Percentiles rank a stretch among this genome's conserved stretches.
Evolutionary conservation across 1,139 yeast species (phyloP).

Genomic region (Sugiyamaella xylanicola): DNA sequence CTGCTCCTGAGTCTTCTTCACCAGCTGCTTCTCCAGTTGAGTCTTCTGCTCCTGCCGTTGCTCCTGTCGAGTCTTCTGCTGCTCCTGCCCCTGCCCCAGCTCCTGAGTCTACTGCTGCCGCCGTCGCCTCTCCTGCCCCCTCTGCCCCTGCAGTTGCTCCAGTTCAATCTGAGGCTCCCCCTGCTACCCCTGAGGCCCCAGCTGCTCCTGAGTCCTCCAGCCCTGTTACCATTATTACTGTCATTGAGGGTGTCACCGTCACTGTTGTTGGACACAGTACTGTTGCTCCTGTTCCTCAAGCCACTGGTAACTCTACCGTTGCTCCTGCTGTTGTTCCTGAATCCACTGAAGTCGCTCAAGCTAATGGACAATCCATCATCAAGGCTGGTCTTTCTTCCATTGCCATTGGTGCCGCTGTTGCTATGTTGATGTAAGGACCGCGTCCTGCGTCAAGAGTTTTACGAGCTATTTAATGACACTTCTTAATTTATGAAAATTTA

Average conservation of each 20-base stretch:
- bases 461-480: background rate
- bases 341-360: slow-evolving; percentile 28
- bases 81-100: slow-evolving; percentile 24
- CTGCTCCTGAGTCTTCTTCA: slow-evolving; percentile 28
- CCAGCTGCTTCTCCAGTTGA: slow-evolving; percentile 35
- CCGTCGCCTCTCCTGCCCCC: slow-evolving; percentile 36
- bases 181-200: slow-evolving; percentile 27
- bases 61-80: slow-evolving; percentile 25
- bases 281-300: slow-evolving; percentile 24
- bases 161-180: slow-evolving; percentile 18
- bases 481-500: background rate
- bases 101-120: slow-evolving; percentile 31
- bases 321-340: slow-evolving; percentile 18
- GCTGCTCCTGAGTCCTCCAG: slow-evolving; percentile 29
- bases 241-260: slow-evolving; percentile 37
- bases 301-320: slow-evolving; percentile 14
- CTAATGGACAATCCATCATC: slow-evolving; percentile 30
- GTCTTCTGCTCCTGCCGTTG: slow-evolving; percentile 37
- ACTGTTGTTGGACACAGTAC: slow-evolving; percentile 34
- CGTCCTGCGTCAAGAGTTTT: background rate
- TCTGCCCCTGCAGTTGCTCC: slow-evolving; percentile 36
- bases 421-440: slow-evolving; percentile 22
- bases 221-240: slow-evolving; percentile 36
- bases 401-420: slow-evolving; percentile 28
- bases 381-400: slow-evolving; percentile 32